Conservation (phyloP, 73 alveolate species). For the Paramecium pentaurelia region DNA sequence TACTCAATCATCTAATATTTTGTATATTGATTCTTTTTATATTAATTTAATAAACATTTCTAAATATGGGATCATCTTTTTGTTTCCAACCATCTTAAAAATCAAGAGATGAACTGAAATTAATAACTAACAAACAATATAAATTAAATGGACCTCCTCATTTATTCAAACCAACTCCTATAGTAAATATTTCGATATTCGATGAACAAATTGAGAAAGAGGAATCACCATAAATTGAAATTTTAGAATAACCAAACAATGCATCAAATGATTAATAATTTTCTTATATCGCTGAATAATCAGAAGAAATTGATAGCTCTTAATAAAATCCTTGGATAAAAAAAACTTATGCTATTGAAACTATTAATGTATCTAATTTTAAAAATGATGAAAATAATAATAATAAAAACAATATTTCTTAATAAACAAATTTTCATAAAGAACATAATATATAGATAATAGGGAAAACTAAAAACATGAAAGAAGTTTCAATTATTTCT, state of each 20-base stretch:
- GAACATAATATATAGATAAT: neutral
- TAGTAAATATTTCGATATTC: neutral
- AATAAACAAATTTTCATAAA: neutral
- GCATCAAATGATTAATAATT: neutral
- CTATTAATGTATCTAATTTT: neutral
- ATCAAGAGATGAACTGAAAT: neutral
- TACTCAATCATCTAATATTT: constrained; percentile 24
- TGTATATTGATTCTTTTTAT: neutral
- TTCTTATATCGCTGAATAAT: neutral
- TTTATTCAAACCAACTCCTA: neutral
- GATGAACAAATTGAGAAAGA: neutral
- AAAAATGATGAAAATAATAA: neutral
- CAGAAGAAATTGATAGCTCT: neutral
- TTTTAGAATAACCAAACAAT: neutral
- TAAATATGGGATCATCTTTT: neutral
- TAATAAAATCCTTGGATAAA: neutral
- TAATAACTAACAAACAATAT: neutral
- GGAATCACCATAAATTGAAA: neutral
- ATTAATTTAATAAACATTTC: neutral
- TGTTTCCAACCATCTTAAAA: neutral
- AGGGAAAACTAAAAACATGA: neutral
- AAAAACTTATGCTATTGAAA: neutral
- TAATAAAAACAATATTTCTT: neutral
- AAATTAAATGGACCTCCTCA: neutral
- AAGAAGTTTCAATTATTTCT: neutral